These are phyloP conservation scores for Fusarium sp. DNA, from an alignment of 2,329 filamentous ascomycete genomes.

Conservation along the genomic window DNA sequence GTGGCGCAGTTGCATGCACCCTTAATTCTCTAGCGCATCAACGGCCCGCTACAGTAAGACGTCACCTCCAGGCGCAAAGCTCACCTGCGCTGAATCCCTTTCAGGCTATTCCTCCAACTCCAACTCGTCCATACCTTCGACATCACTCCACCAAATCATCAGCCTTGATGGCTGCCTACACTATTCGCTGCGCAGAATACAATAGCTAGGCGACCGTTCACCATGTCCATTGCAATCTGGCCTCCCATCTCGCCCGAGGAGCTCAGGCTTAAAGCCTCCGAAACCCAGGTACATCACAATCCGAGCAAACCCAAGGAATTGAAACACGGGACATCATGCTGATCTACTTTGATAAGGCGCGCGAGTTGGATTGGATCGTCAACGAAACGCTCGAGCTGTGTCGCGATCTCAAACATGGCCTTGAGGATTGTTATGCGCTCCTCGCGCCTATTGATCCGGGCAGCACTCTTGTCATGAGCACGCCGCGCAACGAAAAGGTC, in stretches of 20 bases:
- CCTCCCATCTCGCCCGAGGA: conserved; percentile 63
- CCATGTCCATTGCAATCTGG: conserved; percentile 71
- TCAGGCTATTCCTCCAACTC: conserved; percentile 32
- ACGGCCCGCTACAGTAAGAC: conserved; percentile 25
- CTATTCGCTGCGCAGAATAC: background rate
- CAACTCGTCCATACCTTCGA: conserved; percentile 31
- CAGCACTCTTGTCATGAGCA: conserved; percentile 89
- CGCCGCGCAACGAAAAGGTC: conserved; percentile 85
- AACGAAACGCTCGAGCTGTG: conserved; percentile 61
- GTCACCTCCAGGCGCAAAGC: conserved; percentile 32
- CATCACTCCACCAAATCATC: conserved; percentile 10
- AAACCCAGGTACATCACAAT: conserved; percentile 59
- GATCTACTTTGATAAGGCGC: conserved; percentile 53
- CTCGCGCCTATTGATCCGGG: conserved; percentile 86
- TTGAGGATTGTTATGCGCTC: conserved; percentile 89
- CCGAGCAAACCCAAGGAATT: background rate
- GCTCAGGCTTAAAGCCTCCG: conserved; percentile 61
- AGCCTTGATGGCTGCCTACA: conserved; percentile 41
- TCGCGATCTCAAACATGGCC: conserved; percentile 67
- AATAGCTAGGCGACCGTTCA: conserved; percentile 26
- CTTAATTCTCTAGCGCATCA: conserved; percentile 6
- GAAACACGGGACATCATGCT: conserved; percentile 39
- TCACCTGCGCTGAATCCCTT: conserved; percentile 8
- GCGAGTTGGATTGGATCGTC: conserved; percentile 67
- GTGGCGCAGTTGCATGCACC: conserved; percentile 30